phyloP scores from a whole-genome alignment of 345 rosid species.

The Lepidium africanum region DNA sequence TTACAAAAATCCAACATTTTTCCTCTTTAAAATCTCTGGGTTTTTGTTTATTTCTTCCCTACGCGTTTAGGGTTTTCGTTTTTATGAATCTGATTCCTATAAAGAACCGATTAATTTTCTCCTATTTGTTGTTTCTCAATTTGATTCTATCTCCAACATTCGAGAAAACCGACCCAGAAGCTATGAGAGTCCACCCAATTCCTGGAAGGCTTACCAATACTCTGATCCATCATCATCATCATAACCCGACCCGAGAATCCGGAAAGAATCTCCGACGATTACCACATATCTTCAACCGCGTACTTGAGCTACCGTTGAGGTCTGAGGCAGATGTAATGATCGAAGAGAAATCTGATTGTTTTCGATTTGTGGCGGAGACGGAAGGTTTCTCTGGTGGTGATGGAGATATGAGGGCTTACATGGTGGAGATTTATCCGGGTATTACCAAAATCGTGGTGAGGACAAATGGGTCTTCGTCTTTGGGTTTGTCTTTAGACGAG shows the following conservation, averaged over 20 bases:
- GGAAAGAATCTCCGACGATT: conserved; percentile 81
- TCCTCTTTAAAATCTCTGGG: neutral
- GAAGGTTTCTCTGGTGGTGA: conserved; percentile 34
- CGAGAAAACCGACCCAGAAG: conserved; percentile 18
- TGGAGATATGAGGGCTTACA: conserved; percentile 68
- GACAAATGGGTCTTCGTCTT: conserved; percentile 51
- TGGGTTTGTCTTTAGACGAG: conserved; percentile 54
- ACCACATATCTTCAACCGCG: conserved; percentile 92
- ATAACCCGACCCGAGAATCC: conserved; percentile 37
- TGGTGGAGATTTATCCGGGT: conserved; percentile 83
- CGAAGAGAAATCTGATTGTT: conserved; percentile 69
- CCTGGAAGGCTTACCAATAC: conserved; percentile 53
- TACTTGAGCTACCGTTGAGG: conserved; percentile 84
- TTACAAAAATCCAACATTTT: conserved; percentile 1
- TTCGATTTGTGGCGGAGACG: conserved; percentile 79
- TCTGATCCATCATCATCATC: conserved; percentile 33
- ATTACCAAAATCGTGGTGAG: conserved; percentile 77
- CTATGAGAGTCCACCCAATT: conserved; percentile 85
- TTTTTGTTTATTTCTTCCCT: neutral
- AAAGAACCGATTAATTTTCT: neutral
- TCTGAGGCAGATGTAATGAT: conserved; percentile 79
- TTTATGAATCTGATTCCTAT: conserved; percentile 19
- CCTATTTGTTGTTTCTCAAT: conserved; percentile 17
- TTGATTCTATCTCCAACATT: conserved; percentile 12
- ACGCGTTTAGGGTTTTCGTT: neutral